Conservation (phyloP, 2,329 filamentous ascomycete species). For the Fusarium heterosporum region DNA sequence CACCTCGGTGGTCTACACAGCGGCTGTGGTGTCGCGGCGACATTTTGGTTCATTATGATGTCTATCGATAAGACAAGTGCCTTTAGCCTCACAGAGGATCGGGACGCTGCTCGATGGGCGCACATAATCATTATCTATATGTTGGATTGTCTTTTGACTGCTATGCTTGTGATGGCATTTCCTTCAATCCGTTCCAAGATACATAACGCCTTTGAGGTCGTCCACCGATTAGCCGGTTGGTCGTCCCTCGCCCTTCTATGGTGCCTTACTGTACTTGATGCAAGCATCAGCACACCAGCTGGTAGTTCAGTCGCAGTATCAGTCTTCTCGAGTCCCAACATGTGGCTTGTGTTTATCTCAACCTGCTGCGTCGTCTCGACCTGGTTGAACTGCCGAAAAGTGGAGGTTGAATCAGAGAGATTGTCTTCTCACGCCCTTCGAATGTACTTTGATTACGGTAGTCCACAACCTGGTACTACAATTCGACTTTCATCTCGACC, state of each 20-base stretch:
- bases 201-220: conserved; percentile 32
- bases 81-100: not conserved
- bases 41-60: conserved; percentile 36
- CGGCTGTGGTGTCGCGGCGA: conserved; percentile 32
- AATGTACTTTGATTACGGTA: conserved; percentile 72
- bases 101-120: conserved; percentile 9
- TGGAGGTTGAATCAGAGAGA: conserved; percentile 69
- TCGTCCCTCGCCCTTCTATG: conserved; percentile 30
- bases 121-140: conserved; percentile 31
- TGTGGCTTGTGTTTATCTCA: conserved; percentile 74
- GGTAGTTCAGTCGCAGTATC: conserved; percentile 37
- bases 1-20: conserved; percentile 56
- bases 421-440: conserved; percentile 76
- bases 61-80: conserved; percentile 32
- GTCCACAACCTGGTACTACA: conserved; percentile 58
- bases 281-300: conserved; percentile 66
- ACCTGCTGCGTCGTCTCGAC: conserved; percentile 73
- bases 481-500: conserved; percentile 69
- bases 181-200: conserved; percentile 26
- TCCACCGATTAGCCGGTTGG: conserved; percentile 37
- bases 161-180: conserved; percentile 35
- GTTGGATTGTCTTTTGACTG: conserved; percentile 22
- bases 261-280: conserved; percentile 59
- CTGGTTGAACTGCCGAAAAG: conserved; percentile 74
- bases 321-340: conserved; percentile 52